Conservation (phyloP, 306 rosid species). For the Rosa lucieae region DNA sequence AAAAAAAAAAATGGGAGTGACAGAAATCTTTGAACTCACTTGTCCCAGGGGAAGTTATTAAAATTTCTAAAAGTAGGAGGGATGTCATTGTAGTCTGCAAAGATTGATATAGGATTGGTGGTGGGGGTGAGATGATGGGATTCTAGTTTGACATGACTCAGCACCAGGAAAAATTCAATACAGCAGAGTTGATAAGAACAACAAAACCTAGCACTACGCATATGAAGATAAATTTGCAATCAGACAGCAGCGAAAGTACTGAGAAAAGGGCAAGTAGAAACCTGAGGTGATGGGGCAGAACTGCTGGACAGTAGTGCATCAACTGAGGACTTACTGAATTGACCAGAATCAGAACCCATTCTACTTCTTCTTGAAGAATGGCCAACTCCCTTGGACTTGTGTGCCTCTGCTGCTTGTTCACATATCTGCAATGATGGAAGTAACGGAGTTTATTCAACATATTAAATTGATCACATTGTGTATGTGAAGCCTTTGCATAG, state of each 20-base stretch:
- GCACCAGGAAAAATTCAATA: neutral
- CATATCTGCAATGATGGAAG: conserved; percentile 64
- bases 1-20: neutral
- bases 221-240: neutral
- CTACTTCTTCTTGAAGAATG: conserved; percentile 74
- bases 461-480: neutral
- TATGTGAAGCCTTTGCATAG: neutral
- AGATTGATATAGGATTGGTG: neutral
- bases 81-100: neutral
- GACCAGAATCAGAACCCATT: conserved; percentile 58
- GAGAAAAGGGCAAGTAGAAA: conserved; percentile 21
- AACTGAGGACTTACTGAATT: conserved; percentile 68
- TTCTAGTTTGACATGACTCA: neutral
- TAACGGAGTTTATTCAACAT: conserved; percentile 8
- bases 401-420: conserved; percentile 97
- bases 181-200: neutral
- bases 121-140: neutral
- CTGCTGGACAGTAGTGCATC: conserved; percentile 77
- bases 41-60: neutral
- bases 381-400: conserved; percentile 71
- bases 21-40: neutral
- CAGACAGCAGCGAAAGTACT: neutral
- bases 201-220: neutral
- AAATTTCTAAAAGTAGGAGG: neutral
- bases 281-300: conserved; percentile 45